Conservation (phyloP, 1,139 yeast genomes). For the Sugiyamaella japonica region DNA sequence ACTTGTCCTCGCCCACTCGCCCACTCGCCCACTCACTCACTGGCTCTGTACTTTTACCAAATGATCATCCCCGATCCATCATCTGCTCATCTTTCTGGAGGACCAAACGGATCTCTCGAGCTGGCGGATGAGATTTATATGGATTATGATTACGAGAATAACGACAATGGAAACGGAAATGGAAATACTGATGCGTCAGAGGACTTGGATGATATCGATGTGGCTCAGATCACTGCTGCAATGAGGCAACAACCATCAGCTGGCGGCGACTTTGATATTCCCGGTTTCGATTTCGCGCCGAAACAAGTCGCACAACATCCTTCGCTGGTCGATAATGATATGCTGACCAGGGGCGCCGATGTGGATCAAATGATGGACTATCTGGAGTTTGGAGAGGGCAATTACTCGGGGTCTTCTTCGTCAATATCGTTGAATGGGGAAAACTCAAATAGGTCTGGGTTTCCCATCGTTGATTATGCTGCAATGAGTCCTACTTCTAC, state of each 20-base stretch:
- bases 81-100: slow-evolving; percentile 9
- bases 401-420: slow-evolving; percentile 13
- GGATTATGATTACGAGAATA: slow-evolving; percentile 3
- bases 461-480: not conserved
- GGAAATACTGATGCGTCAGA: not conserved
- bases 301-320: not conserved
- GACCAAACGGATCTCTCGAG: slow-evolving; percentile 8
- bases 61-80: slow-evolving; percentile 8
- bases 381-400: slow-evolving; percentile 21
- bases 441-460: not conserved
- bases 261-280: slow-evolving; percentile 11
- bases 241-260: not conserved
- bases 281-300: slow-evolving; percentile 7
- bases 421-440: slow-evolving; percentile 13
- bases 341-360: not conserved
- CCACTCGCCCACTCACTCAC: too few relatives aligned
- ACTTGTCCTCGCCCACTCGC: too few relatives aligned
- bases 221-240: not conserved
- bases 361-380: slow-evolving; percentile 21
- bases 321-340: not conserved
- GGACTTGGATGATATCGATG: not conserved
- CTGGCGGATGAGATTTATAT: slow-evolving; percentile 4
- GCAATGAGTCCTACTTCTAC: not conserved
- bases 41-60: not conserved
- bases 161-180: slow-evolving; percentile 3